A percentile compares a stretch with the other conserved stretches of the same genome.
phyloP scores from a whole-genome alignment of 768 basidiomycete genomes.

The Termitomyces sp. region DNA sequence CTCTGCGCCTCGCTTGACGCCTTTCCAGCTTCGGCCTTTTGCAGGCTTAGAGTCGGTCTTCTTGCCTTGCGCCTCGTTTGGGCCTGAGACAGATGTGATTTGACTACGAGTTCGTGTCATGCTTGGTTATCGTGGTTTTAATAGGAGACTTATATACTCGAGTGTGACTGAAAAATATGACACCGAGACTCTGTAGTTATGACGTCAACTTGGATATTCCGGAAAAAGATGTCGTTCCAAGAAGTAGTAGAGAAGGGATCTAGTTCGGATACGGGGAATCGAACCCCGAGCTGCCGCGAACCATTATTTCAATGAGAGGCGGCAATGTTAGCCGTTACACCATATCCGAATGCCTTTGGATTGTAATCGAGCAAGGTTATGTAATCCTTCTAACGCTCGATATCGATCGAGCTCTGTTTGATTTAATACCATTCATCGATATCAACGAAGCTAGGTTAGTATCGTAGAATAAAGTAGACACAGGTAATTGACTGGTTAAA shows the following conservation, averaged over 20 bases:
- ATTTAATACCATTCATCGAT: too few species aligned
- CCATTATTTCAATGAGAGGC: conserved; percentile 50
- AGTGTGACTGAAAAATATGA: not conserved
- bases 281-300: conserved; percentile 55
- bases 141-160: not conserved
- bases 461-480: too few species aligned
- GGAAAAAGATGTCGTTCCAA: too few species aligned
- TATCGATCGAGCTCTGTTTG: too few species aligned
- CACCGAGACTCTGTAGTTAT: not conserved
- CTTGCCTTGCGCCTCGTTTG: not conserved
- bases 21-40: not conserved
- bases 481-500: too few species aligned
- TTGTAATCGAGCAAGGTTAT: too few species aligned
- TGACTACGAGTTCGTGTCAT: not conserved
- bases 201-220: not conserved
- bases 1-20: not conserved
- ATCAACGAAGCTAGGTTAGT: too few species aligned
- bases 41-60: not conserved
- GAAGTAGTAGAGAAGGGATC: too few species aligned
- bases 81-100: not conserved
- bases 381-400: too few species aligned
- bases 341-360: too few species aligned
- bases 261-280: conserved; percentile 47
- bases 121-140: too few species aligned
- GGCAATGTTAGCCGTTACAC: conserved; percentile 59